A percentile compares a stretch with the other conserved stretches of the same genome.
phyloP scores from a whole-genome alignment of 2,329 filamentous ascomycete genomes.

The Penicillium sp. region DNA sequence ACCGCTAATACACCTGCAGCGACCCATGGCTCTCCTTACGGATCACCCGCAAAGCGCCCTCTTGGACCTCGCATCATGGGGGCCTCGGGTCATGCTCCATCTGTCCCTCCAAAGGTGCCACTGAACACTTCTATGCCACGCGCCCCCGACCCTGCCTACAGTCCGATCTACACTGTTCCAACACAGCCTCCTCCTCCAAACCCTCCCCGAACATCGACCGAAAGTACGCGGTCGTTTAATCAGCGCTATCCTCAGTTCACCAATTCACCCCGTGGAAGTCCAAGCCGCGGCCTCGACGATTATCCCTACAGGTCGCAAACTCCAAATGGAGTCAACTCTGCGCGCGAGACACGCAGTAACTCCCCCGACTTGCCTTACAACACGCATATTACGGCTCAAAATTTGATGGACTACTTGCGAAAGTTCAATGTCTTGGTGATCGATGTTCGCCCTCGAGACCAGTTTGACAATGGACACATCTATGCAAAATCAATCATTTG shows the following conservation, averaged over 20 bases:
- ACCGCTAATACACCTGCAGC: conserved; percentile 14
- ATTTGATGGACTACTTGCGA: conserved; percentile 70
- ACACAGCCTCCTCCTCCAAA: conserved; percentile 41
- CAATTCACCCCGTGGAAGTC: conserved; percentile 38
- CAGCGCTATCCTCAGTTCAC: conserved; percentile 40
- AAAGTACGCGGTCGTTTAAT: conserved; percentile 42
- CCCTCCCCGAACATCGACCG: conserved; percentile 44
- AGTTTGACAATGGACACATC: conserved; percentile 88
- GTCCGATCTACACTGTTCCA: conserved; percentile 46
- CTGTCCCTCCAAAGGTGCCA: conserved; percentile 49
- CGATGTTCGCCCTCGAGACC: conserved; percentile 76
- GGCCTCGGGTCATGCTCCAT: conserved; percentile 48
- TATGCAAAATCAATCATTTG: conserved; percentile 82
- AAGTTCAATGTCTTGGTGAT: conserved; percentile 74
- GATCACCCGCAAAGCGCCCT: conserved; percentile 33
- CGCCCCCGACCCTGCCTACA: conserved; percentile 53
- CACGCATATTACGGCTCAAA: conserved; percentile 66
- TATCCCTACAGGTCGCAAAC: conserved; percentile 49
- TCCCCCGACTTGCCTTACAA: conserved; percentile 55
- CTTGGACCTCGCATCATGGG: conserved; percentile 45
- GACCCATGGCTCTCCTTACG: conserved; percentile 19
- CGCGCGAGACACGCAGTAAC: conserved; percentile 45
- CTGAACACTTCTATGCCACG: conserved; percentile 46
- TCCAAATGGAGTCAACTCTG: conserved; percentile 43
- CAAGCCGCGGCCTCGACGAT: conserved; percentile 39